Evolutionary conservation across 768 basidiomycete genomes (phyloP).

Genomic region (Mycena rosella): DNA sequence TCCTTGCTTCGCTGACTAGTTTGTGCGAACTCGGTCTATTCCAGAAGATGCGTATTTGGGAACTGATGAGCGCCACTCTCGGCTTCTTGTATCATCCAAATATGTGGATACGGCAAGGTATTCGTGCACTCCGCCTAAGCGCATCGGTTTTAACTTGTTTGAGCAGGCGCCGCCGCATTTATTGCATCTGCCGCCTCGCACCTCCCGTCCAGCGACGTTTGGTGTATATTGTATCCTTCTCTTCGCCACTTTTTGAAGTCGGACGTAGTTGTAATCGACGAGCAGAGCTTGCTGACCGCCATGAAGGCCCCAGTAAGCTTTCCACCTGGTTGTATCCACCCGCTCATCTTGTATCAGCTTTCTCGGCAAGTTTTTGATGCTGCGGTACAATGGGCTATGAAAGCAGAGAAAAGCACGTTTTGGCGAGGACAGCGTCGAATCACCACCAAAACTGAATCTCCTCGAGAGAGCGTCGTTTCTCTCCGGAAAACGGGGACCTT

Average conservation of each 20-base stretch:
- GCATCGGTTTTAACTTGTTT: slow-evolving; percentile 12
- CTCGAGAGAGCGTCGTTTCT: slow-evolving; percentile 77
- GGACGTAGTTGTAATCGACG: slow-evolving; percentile 82
- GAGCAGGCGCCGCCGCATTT: slow-evolving; percentile 86
- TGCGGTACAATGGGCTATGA: slow-evolving; percentile 90
- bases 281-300: slow-evolving; percentile 77
- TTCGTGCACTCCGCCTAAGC: slow-evolving; percentile 12
- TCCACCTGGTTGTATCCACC: neutral
- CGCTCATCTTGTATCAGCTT: slow-evolving; percentile 49
- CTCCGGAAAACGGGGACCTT: slow-evolving; percentile 68
- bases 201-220: slow-evolving; percentile 89
- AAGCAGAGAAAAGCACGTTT: slow-evolving; percentile 81
- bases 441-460: slow-evolving; percentile 69
- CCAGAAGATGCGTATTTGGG: slow-evolving; percentile 97
- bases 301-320: slow-evolving; percentile 82
- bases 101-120: slow-evolving; percentile 94
- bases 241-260: slow-evolving; percentile 87
- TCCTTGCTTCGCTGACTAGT: slow-evolving; percentile 88
- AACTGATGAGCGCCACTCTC: slow-evolving; percentile 88
- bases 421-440: slow-evolving; percentile 73
- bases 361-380: slow-evolving; percentile 86
- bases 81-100: slow-evolving; percentile 97
- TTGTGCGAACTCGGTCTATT: slow-evolving; percentile 92
- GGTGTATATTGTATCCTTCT: slow-evolving; percentile 97
- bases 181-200: slow-evolving; percentile 88